Percentiles rank a stretch among this genome's conserved stretches.
phyloP scores from a whole-genome alignment of 2,329 filamentous ascomycete species.

The Geosmithia flava region DNA sequence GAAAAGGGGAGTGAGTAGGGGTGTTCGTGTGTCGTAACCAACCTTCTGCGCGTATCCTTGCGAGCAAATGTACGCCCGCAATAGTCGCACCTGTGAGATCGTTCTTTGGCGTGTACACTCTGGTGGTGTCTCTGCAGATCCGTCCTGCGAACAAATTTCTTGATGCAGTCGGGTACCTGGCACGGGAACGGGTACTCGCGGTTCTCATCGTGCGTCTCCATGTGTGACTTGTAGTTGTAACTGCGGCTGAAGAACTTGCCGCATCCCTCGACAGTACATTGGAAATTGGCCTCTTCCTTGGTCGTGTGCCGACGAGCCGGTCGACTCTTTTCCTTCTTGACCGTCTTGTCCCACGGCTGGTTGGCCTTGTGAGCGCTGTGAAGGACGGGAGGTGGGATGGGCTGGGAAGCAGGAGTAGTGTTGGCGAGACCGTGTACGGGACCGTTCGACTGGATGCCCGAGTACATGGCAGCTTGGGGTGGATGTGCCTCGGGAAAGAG shows the following conservation, averaged over 20 bases:
- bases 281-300: conserved; percentile 57
- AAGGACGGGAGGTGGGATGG: not conserved
- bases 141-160: conserved; percentile 71
- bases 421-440: not conserved
- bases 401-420: not conserved
- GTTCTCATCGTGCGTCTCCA: conserved; percentile 70
- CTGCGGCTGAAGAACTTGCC: conserved; percentile 69
- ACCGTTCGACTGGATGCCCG: not conserved
- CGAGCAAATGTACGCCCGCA: conserved; percentile 64
- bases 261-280: conserved; percentile 57
- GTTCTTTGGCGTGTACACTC: conserved; percentile 62
- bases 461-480: not conserved
- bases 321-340: not conserved
- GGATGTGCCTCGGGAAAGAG: not conserved
- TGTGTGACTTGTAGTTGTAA: conserved; percentile 80
- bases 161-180: conserved; percentile 49
- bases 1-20: no score
- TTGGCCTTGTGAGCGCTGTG: not conserved
- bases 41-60: conserved; percentile 76
- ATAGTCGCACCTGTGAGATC: conserved; percentile 56
- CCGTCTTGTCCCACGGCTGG: not conserved
- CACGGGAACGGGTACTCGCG: conserved; percentile 62
- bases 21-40: conserved; percentile 17
- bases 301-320: conserved; percentile 36
- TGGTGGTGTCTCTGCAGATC: conserved; percentile 55